These are phyloP conservation scores for Neonectria coccinea DNA, from an alignment of 2,329 filamentous ascomycete species.

Conservation along the genomic window DNA sequence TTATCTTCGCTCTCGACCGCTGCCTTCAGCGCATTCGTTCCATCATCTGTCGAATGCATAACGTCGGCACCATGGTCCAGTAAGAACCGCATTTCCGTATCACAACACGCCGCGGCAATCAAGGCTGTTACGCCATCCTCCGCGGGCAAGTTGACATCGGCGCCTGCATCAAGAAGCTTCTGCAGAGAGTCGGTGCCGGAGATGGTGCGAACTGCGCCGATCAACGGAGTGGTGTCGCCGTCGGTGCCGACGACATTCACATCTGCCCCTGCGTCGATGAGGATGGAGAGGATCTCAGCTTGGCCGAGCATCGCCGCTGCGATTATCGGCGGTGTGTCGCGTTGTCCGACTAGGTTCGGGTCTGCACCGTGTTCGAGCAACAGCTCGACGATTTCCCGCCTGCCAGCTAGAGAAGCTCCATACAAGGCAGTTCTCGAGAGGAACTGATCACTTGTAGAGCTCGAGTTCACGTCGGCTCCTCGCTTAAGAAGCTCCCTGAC, in stretches of 20 bases:
- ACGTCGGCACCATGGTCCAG: slow-evolving; percentile 4
- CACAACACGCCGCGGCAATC: background rate
- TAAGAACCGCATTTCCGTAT: background rate
- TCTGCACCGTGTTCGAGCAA: background rate
- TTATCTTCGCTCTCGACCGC: background rate
- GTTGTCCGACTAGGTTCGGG: background rate
- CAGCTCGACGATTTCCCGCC: background rate
- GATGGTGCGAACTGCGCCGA: background rate
- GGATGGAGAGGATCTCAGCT: background rate
- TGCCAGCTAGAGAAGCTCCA: background rate
- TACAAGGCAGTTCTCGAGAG: background rate
- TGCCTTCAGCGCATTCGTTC: background rate
- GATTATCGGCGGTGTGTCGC: background rate
- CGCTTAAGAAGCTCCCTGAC: background rate
- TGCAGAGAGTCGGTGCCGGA: background rate
- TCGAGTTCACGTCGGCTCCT: slow-evolving; percentile 1
- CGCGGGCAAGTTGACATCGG: background rate
- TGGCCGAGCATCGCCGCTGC: background rate
- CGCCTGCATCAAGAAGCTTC: slow-evolving; percentile 1
- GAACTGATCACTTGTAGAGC: background rate
- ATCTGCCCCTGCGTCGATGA: slow-evolving; percentile 5
- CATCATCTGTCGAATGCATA: slow-evolving; percentile 1
- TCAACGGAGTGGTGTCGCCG: background rate
- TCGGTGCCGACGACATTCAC: background rate
- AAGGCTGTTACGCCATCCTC: background rate